Percentiles rank a stretch among this genome's conserved stretches.
Conservation (phyloP, 75 land plant species). For the Chamaecyparis obtusa region DNA sequence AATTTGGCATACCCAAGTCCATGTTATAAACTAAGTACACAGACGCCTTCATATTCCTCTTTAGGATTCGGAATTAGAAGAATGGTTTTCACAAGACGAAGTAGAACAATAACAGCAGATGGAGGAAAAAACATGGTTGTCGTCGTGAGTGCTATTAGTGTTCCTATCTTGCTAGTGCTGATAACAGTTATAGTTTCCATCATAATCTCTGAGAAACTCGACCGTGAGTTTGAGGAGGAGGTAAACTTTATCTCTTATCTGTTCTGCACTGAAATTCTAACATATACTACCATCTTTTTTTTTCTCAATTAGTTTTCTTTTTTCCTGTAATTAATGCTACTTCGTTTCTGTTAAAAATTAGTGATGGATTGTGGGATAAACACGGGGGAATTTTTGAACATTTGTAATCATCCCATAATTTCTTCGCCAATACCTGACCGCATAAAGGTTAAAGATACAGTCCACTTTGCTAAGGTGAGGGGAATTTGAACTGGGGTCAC, state of each 20-base stretch:
- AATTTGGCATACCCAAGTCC: neutral
- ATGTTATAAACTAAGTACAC: neutral
- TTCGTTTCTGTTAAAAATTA: too few relatives aligned
- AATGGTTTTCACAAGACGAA: neutral
- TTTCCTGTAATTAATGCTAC: too few relatives aligned
- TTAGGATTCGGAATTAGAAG: neutral
- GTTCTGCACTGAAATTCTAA: neutral
- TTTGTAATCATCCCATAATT: neutral
- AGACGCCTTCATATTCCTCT: neutral
- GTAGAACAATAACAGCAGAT: neutral
- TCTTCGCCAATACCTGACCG: neutral
- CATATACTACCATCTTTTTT: neutral
- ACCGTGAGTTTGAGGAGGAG: slow-evolving; percentile 6
- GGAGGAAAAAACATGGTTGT: neutral
- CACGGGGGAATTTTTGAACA: neutral
- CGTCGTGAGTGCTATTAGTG: neutral
- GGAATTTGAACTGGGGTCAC: neutral
- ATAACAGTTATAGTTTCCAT: slow-evolving; percentile 10
- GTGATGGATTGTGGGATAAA: neutral
- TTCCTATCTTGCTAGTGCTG: slow-evolving; percentile 1
- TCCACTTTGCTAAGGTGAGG: too few relatives aligned
- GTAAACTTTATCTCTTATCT: neutral
- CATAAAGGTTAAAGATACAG: neutral
- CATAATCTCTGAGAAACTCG: slow-evolving; percentile 1
- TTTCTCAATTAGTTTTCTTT: neutral